Percentiles rank a stretch among this genome's conserved stretches.
Evolutionary conservation across 164 flowering plant genomes (phyloP).

Genomic region (Stephania yunnanensis): DNA sequence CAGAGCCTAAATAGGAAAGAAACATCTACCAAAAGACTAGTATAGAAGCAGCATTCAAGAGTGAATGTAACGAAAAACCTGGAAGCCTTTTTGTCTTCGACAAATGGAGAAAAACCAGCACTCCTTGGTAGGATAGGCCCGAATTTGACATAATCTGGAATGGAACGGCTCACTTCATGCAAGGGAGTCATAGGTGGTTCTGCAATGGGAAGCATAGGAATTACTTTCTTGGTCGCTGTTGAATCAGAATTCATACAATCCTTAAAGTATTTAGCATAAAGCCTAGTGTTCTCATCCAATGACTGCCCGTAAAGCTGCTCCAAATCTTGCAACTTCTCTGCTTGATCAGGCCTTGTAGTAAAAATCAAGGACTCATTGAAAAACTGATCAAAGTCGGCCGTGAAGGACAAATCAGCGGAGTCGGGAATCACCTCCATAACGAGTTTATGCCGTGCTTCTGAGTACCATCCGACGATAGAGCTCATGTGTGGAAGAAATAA

Average conservation of each 20-base stretch:
- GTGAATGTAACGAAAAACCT: conserved; percentile 27
- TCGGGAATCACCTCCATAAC: conserved; percentile 78
- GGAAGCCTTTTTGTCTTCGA: conserved; percentile 28
- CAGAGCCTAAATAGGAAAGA: neutral
- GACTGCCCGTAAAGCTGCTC: conserved; percentile 63
- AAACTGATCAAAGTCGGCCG: conserved; percentile 62
- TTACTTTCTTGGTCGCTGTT: conserved; percentile 35
- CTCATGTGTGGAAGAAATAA: conserved; percentile 71
- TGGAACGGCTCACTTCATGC: conserved; percentile 56
- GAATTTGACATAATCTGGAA: conserved; percentile 70
- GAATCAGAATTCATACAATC: conserved; percentile 57
- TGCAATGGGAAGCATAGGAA: conserved; percentile 74
- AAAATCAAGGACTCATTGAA: conserved; percentile 67
- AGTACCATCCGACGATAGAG: conserved; percentile 78
- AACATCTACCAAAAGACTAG: neutral
- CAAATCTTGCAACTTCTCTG: conserved; percentile 54
- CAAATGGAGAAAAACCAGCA: conserved; percentile 55
- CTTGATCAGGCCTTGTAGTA: conserved; percentile 68
- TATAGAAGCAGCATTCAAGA: neutral
- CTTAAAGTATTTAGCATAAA: conserved; percentile 63
- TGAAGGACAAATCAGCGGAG: conserved; percentile 58
- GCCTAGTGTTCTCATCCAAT: conserved; percentile 58
- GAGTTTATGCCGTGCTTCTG: conserved; percentile 61
- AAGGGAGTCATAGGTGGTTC: conserved; percentile 80
- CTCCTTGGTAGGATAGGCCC: conserved; percentile 78